Conservation (phyloP, 2,329 filamentous ascomycete species). For the Coniochaeta sp. region DNA sequence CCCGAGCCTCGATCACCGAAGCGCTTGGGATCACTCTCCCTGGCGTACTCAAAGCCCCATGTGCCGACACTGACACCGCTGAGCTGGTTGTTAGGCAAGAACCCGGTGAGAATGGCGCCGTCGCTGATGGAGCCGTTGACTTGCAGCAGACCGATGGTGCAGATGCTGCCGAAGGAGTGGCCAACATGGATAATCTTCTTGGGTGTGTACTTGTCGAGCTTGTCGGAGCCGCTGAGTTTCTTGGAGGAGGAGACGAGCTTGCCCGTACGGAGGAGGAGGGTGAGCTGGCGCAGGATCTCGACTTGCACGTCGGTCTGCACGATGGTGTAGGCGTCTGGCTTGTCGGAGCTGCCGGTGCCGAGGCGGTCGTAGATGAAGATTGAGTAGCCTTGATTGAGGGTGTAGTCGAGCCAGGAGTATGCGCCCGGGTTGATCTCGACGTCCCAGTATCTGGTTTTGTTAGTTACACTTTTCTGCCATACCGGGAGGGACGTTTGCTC, state of each 20-base stretch:
- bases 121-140: conserved; percentile 26
- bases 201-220: conserved; percentile 15
- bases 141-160: conserved; percentile 21
- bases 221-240: conserved; percentile 14
- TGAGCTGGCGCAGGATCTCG: conserved; percentile 50
- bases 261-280: conserved; percentile 37
- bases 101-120: conserved; percentile 30
- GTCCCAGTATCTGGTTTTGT: conserved; percentile 48
- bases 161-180: conserved; percentile 17
- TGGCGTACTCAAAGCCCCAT: conserved; percentile 16
- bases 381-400: conserved; percentile 40
- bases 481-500: background rate
- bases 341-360: conserved; percentile 51
- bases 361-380: conserved; percentile 57
- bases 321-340: conserved; percentile 48
- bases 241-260: conserved; percentile 25
- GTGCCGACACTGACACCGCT: conserved; percentile 9
- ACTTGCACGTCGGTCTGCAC: conserved; percentile 46
- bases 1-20: conserved; percentile 14
- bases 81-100: conserved; percentile 19
- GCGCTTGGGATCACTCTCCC: conserved; percentile 11
- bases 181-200: conserved; percentile 21
- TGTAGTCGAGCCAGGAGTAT: conserved; percentile 54
- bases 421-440: conserved; percentile 48
- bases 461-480: background rate